Evolutionary conservation across 139 green algal genomes (phyloP), one percentile per base, ranked within the genome.

Genomic region (Volvox reticuliferus): DNA sequence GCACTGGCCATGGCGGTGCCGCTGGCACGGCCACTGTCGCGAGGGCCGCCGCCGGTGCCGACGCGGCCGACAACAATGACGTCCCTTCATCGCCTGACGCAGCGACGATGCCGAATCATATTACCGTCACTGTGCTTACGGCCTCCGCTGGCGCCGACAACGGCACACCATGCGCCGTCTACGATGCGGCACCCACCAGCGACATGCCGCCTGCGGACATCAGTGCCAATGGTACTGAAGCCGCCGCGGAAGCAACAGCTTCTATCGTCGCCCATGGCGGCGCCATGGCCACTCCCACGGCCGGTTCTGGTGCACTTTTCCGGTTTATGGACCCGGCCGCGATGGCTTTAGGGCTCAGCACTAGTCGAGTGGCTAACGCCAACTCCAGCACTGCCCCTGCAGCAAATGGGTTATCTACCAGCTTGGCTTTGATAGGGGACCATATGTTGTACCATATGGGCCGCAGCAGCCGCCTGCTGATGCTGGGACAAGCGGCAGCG

Each of bases 401-500:
- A 13, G 28, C 24, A n/a, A 32, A 32, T 35, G 73, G 73, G 28
- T 3, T 79, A 18, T 79, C 73, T 19, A 36, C 73, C 2, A 79
- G 73, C 28, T 32, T 79, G 26, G 67, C 67, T 12, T 28, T 32
- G 24, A 75, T 75, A 12, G 19, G 73, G 26, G 24, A 19, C 16
- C 20, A n/a, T 32, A 32, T 19, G 28, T 2, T 79, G 73, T 79
- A 44, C 2, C 26, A 79, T 33, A 36, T 79, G 26, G 30, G 63
- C 83, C 30, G 73, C 83, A 33, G 65, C 36, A 63, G 83, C 73
- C 62, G 79, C 44, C 63, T 73, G 44, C 83, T 44, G 55, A 75
- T 79, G 73, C 73, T 79, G 73, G 73, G 73, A 32, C 73, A 75
- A 75, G 67, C 24, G 67, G 22, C 73, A 32, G 26, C 73, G 73